Conservation (phyloP, 768 basidiomycete genomes). For the Daedaleopsis nitida region DNA sequence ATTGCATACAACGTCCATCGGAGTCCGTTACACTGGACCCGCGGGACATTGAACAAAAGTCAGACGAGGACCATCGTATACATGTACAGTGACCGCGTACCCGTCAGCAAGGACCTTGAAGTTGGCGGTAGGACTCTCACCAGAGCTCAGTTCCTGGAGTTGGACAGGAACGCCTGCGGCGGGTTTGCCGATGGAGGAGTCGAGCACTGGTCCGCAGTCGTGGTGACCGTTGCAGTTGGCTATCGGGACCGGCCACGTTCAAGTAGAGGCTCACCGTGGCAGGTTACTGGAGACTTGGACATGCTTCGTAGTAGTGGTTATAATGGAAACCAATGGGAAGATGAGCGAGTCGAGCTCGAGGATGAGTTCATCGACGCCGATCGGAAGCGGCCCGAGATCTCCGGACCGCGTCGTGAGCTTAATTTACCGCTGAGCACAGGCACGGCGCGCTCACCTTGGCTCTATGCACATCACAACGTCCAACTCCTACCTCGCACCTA, state of each 20-base stretch:
- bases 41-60: background rate
- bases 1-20: conserved; percentile 80
- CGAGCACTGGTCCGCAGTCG: conserved; percentile 63
- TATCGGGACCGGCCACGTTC: background rate
- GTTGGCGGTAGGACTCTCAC: conserved; percentile 4
- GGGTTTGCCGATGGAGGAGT: conserved; percentile 82
- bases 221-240: background rate
- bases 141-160: conserved; percentile 53
- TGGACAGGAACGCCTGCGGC: conserved; percentile 67
- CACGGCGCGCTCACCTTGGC: background rate
- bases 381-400: conserved; percentile 4
- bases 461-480: conserved; percentile 10
- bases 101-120: conserved; percentile 50
- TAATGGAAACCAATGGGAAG: background rate
- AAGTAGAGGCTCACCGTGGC: conserved; percentile 63
- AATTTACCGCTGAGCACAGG: background rate
- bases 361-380: background rate
- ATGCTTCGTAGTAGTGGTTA: background rate
- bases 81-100: conserved; percentile 37
- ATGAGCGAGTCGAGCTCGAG: background rate
- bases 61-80: conserved; percentile 10
- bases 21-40: conserved; percentile 64
- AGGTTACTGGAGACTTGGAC: conserved; percentile 81
- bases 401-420: conserved; percentile 1
- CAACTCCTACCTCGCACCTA: background rate